Base-by-base conservation (phyloP, 768 basidiomycete genomes). In the Filobasidium wieringae region DNA sequence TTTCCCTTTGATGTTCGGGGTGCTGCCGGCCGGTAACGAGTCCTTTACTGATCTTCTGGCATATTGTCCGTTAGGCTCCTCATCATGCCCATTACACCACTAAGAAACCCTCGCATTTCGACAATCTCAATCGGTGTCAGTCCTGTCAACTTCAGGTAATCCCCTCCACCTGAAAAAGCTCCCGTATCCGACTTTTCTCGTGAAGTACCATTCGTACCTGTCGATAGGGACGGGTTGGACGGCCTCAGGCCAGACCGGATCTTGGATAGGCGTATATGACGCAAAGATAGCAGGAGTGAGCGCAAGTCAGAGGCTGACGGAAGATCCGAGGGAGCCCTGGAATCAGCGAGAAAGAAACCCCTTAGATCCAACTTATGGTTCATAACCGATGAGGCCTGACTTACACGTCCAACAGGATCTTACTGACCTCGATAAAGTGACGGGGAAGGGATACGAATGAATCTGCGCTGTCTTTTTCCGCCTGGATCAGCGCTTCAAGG, bases 221-320 rank as follows among this genome's bases (percentile, higher is more conserved):
- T 27, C 6, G 49, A 27, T 14, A 27, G 14, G 24, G 43, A 22
- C 1, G 36, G 27, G 26, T 45, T 45, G 15, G 51, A 7, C 2
- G 51, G 50, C 17, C 29, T 51, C 17, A 97, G 76, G 78, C 91
- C 91, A 55, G 86, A 82, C 60, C 92, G 77, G 75, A 87, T 85
- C 70, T 99, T 99, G 7, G 91, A 86, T 71, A 96, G 93, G 36
- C 95, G 80, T 12, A 88, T 88, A 76, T 97, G 92, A 12, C 92
- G 85, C n/a, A 97, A 78, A 69, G 95, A 91, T 72, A 97, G 92
- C 19, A 97, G 79, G 1, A 97, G 75, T 5, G 84, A 84, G 5
- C 88, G 81, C 22, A 97, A 77, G 64, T 82, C 86, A 55, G 95
- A 89, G 4, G 91, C 82, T 57, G 84, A 82, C 54, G 84, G 81